Evolutionary conservation across 2,329 filamentous ascomycete species (phyloP).

Genomic region (Apiospora pterosperma): DNA sequence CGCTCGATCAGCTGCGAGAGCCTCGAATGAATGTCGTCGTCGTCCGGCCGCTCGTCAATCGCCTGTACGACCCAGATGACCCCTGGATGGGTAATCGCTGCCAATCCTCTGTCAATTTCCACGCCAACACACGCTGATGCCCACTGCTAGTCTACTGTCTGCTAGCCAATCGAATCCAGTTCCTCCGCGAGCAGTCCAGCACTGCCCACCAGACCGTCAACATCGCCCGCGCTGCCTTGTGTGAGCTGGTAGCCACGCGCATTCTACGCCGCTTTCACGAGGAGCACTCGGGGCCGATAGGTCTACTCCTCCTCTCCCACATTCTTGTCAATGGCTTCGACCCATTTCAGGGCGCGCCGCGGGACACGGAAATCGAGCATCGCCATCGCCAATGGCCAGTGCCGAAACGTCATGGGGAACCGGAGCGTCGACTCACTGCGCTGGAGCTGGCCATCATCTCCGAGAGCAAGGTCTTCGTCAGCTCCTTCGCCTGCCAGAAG

Average conservation of each 20-base stretch:
- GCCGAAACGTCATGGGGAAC: constrained; percentile 31
- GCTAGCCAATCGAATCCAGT: constrained; percentile 67
- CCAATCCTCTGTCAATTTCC: background rate
- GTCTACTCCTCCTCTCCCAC: constrained; percentile 63
- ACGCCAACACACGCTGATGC: background rate
- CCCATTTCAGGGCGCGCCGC: constrained; percentile 66
- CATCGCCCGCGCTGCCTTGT: constrained; percentile 63
- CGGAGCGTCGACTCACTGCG: constrained; percentile 59
- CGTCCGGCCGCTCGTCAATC: constrained; percentile 66
- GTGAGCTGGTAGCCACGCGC: constrained; percentile 65
- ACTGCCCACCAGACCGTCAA: constrained; percentile 68
- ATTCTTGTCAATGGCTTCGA: constrained; percentile 70
- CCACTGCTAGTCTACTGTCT: constrained; percentile 60
- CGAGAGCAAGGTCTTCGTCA: constrained; percentile 66
- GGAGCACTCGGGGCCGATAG: constrained; percentile 58
- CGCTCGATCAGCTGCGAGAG: constrained; percentile 60
- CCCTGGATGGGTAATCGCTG: constrained; percentile 52
- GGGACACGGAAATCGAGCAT: constrained; percentile 50
- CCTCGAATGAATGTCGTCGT: constrained; percentile 65
- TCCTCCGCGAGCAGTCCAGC: constrained; percentile 63
- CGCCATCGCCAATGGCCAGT: constrained; percentile 36
- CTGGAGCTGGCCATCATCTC: constrained; percentile 71
- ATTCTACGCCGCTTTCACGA: constrained; percentile 67
- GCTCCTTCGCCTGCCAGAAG: constrained; percentile 63
- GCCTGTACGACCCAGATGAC: constrained; percentile 62